Conservation (phyloP, 345 rosid species). For the Pistacia integerrima region DNA sequence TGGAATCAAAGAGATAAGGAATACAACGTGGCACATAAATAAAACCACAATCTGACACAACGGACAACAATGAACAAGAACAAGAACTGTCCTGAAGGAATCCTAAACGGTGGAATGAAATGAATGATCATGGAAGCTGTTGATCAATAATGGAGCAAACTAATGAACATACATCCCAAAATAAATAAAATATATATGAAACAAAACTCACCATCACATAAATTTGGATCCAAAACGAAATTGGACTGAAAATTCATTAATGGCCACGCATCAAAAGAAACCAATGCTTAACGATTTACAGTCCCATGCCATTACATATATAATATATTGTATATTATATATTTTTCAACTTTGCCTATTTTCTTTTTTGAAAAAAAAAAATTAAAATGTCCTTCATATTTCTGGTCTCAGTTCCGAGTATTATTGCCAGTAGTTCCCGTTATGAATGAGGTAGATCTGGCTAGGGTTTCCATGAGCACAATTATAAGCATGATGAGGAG, state of each 20-base stretch:
- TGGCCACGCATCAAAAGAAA: constrained; percentile 43
- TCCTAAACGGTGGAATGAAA: not conserved
- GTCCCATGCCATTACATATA: constrained; percentile 44
- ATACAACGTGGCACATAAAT: constrained; percentile 18
- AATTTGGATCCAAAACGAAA: constrained; percentile 34
- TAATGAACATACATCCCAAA: constrained; percentile 1
- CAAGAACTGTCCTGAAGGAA: constrained; percentile 5
- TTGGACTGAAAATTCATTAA: constrained; percentile 56
- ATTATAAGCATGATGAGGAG: constrained; percentile 38
- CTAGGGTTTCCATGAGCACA: constrained; percentile 51
- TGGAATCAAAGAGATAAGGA: constrained; percentile 4
- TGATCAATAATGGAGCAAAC: not conserved
- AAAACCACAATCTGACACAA: constrained; percentile 1
- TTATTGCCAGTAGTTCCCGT: constrained; percentile 73
- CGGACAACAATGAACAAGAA: not conserved
- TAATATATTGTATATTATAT: not conserved
- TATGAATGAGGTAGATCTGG: constrained; percentile 53
- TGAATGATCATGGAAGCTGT: constrained; percentile 8
- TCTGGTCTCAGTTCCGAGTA: not conserved
- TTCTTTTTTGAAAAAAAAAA: too few relatives aligned
- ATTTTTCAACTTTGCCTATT: not conserved
- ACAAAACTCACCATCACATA: constrained; percentile 44
- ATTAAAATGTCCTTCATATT: not conserved
- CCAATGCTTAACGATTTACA: constrained; percentile 49
- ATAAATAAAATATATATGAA: not conserved